A percentile compares a stretch with the other conserved stretches of the same genome.
Conservation (phyloP, 2,329 filamentous ascomycete species). For the Aspergillus sp. region DNA sequence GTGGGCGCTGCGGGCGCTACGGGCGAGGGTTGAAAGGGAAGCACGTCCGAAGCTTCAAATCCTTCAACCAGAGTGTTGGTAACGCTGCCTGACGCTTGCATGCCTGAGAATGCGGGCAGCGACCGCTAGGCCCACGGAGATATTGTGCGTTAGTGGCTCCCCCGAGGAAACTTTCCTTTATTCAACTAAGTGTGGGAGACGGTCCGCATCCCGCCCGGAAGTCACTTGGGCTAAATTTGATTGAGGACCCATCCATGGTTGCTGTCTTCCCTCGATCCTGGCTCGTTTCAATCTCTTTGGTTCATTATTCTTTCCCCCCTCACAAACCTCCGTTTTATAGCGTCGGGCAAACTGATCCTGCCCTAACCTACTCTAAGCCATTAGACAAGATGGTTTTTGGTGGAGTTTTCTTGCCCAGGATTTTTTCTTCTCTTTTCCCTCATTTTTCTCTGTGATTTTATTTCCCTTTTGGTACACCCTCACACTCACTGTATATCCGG, state of each 20-base stretch:
- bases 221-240: constrained; percentile 17
- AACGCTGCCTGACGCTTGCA: constrained; percentile 11
- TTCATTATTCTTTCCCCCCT: not conserved
- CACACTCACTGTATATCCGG: not conserved
- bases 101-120: constrained; percentile 16
- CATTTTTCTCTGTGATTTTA: too few species aligned
- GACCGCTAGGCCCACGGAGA: constrained; percentile 8
- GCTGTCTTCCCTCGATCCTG: not conserved
- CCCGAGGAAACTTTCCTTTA: constrained; percentile 12
- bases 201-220: constrained; percentile 30
- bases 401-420: too few species aligned
- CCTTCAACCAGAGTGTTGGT: constrained; percentile 26
- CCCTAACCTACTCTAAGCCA: not conserved
- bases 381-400: too few species aligned
- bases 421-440: too few species aligned
- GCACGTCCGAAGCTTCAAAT: constrained; percentile 21
- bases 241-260: constrained; percentile 5
- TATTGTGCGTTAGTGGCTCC: constrained; percentile 14
- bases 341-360: not conserved
- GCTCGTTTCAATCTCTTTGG: not conserved
- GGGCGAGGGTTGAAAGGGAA: constrained; percentile 15
- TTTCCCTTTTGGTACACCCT: too few species aligned
- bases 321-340: not conserved
- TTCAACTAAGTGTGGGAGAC: constrained; percentile 22
- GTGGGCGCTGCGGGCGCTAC: constrained; percentile 22